These are phyloP conservation scores for Calonectria naviculata DNA, from an alignment of 2,329 filamentous ascomycete species.

Conservation along the genomic window DNA sequence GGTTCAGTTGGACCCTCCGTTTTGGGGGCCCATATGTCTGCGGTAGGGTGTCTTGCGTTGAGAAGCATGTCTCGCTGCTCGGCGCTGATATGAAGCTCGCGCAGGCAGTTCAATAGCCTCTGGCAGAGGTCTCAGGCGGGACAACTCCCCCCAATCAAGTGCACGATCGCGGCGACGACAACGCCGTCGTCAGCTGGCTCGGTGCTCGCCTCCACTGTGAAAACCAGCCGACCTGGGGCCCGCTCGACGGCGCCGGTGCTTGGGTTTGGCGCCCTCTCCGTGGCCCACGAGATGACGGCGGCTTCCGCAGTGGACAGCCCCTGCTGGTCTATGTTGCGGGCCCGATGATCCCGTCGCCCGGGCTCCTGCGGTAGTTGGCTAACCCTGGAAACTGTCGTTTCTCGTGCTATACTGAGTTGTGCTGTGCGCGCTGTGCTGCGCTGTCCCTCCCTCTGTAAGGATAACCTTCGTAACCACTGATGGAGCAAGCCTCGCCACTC, in stretches of 20 bases:
- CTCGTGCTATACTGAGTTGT: constrained; percentile 21
- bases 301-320: constrained; percentile 34
- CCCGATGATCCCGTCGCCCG: constrained; percentile 33
- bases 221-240: constrained; percentile 29
- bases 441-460: constrained; percentile 6
- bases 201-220: constrained; percentile 25
- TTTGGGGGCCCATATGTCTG: neutral
- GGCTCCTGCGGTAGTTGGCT: constrained; percentile 25
- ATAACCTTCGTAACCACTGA: neutral
- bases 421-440: constrained; percentile 31
- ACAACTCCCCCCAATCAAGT: constrained; percentile 19
- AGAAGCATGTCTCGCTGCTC: constrained; percentile 23
- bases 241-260: constrained; percentile 37
- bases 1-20: constrained; percentile 16
- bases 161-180: constrained; percentile 20
- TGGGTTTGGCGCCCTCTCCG: constrained; percentile 23
- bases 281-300: constrained; percentile 29
- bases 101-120: constrained; percentile 9
- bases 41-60: constrained; percentile 12
- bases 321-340: constrained; percentile 31
- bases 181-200: constrained; percentile 28
- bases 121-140: constrained; percentile 22
- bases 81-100: constrained; percentile 19
- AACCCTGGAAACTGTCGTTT: constrained; percentile 27
- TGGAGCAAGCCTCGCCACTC: constrained; percentile 7